A percentile compares a stretch with the other conserved stretches of the same genome.
Conservation (phyloP, 805 yeast species). For the Candida koratica region DNA sequence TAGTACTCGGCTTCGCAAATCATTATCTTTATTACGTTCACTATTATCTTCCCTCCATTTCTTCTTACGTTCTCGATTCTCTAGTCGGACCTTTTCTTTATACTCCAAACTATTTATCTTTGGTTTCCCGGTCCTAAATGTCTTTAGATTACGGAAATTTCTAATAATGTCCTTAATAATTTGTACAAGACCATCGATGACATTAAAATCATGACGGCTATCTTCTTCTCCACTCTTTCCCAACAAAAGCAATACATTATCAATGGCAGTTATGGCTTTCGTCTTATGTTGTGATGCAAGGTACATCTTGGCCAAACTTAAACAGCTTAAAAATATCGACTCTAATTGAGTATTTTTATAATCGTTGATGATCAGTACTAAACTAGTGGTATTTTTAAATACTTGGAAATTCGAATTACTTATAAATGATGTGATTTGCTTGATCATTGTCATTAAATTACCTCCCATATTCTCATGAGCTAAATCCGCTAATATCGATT, state of each 20-base stretch:
- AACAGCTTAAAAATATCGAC: slow-evolving; percentile 12
- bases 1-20: slow-evolving; percentile 70
- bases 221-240: slow-evolving; percentile 12
- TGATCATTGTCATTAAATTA: slow-evolving; percentile 12
- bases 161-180: slow-evolving; percentile 24
- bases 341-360: slow-evolving; percentile 13
- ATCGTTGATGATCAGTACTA: slow-evolving; percentile 12
- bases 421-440: slow-evolving; percentile 14
- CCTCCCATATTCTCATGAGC: slow-evolving; percentile 1
- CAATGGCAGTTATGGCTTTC: slow-evolving; percentile 14
- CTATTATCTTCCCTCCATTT: slow-evolving; percentile 80
- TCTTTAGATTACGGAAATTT: slow-evolving; percentile 19
- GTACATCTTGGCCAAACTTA: slow-evolving; percentile 14
- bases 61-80: slow-evolving; percentile 74
- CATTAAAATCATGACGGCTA: slow-evolving; percentile 12
- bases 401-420: slow-evolving; percentile 16
- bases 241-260: slow-evolving; percentile 14
- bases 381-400: slow-evolving; percentile 15
- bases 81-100: slow-evolving; percentile 57
- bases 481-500: slow-evolving; percentile 12
- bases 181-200: slow-evolving; percentile 14
- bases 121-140: slow-evolving; percentile 20
- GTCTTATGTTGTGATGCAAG: slow-evolving; percentile 9
- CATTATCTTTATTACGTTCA: slow-evolving; percentile 83
- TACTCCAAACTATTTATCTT: slow-evolving; percentile 34